Conservation (phyloP, 768 basidiomycete genomes). For the Coprinellus micaceus region DNA sequence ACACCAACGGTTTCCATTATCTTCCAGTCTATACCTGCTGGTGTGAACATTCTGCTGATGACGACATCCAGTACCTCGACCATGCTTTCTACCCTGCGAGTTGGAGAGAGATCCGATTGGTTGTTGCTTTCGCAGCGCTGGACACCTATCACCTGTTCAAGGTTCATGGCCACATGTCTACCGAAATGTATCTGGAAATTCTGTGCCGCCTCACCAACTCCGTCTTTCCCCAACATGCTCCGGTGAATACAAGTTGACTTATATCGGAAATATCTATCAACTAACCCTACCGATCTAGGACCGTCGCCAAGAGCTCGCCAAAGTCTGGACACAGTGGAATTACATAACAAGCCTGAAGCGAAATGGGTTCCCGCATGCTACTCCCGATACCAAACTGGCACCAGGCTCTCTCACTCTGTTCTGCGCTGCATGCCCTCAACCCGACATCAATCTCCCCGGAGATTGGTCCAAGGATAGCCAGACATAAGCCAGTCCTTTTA, state of each 20-base stretch:
- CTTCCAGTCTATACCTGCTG: neutral
- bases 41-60: neutral
- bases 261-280: neutral
- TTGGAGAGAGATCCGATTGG: conserved; percentile 1
- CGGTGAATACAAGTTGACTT: neutral
- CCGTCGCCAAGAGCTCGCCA: neutral
- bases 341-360: neutral
- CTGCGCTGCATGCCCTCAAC: conserved; percentile 17
- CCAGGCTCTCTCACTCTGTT: conserved; percentile 12
- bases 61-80: neutral
- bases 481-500: conserved; percentile 3
- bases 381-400: neutral
- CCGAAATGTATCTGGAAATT: neutral
- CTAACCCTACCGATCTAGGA: neutral
- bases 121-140: conserved; percentile 20
- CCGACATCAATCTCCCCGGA: conserved; percentile 7
- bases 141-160: conserved; percentile 17
- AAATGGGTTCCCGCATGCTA: neutral
- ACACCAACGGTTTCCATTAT: neutral
- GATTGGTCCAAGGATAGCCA: too few relatives aligned
- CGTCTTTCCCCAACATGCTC: neutral
- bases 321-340: neutral
- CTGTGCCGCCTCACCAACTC: neutral
- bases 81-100: neutral
- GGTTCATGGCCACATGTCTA: neutral